A percentile compares a stretch with the other conserved stretches of the same genome.
phyloP scores from a whole-genome alignment of 257 asterid genomes.

The Plantago elongata region DNA sequence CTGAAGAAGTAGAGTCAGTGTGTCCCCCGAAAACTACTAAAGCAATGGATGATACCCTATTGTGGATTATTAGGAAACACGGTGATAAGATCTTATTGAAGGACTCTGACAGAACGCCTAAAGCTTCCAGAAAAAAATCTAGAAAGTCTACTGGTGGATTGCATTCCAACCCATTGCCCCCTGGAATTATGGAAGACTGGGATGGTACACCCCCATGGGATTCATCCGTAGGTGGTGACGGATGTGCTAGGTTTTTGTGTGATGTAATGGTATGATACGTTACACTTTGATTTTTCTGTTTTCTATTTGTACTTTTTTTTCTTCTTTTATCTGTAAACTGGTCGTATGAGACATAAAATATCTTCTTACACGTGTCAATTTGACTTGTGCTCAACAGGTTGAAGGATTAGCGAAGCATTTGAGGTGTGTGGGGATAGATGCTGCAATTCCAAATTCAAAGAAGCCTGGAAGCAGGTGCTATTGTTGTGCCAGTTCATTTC shows the following conservation, averaged over 20 bases:
- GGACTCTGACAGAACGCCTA: slow-evolving; percentile 74
- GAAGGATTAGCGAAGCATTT: slow-evolving; percentile 96
- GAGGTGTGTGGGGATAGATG: slow-evolving; percentile 95
- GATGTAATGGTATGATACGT: slow-evolving; percentile 70
- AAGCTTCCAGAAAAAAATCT: slow-evolving; percentile 50
- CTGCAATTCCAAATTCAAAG: slow-evolving; percentile 71
- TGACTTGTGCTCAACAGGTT: slow-evolving; percentile 39
- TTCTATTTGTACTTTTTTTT: not conserved
- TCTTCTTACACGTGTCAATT: not conserved
- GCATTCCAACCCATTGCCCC: slow-evolving; percentile 30
- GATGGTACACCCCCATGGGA: slow-evolving; percentile 93
- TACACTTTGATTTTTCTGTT: not conserved
- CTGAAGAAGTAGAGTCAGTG: slow-evolving; percentile 31
- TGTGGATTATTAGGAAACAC: slow-evolving; percentile 47
- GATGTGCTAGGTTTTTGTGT: slow-evolving; percentile 83
- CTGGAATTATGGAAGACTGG: slow-evolving; percentile 51
- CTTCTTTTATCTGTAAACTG: not conserved
- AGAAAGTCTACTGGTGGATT: slow-evolving; percentile 42
- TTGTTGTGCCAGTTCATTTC: slow-evolving; percentile 6
- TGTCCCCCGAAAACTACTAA: slow-evolving; percentile 21
- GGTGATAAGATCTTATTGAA: slow-evolving; percentile 66
- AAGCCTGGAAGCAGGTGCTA: slow-evolving; percentile 76
- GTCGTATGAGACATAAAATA: slow-evolving; percentile 5
- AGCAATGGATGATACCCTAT: slow-evolving; percentile 36
- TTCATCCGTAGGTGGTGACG: slow-evolving; percentile 69